These are phyloP conservation scores for Bertia moriformis DNA, from an alignment of 2,329 filamentous ascomycete genomes.

Conservation along the genomic window DNA sequence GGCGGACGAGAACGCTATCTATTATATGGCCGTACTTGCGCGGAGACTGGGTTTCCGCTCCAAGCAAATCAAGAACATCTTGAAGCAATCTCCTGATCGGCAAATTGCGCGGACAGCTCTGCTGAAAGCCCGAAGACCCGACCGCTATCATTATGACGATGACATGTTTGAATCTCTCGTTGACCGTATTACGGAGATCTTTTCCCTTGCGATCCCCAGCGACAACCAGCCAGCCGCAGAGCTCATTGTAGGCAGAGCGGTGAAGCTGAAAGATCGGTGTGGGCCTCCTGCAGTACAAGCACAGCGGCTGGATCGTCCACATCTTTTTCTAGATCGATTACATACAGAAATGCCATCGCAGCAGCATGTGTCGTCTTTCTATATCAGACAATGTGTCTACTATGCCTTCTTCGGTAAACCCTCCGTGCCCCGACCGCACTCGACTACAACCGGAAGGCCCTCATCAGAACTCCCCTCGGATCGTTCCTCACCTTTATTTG, in stretches of 20 bases:
- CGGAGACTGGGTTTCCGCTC: conserved; percentile 6
- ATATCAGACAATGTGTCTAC: conserved; percentile 3
- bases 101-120: conserved; percentile 7
- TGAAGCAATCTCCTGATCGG: conserved; percentile 4
- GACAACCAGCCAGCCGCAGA: not conserved
- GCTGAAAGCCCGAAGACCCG: conserved; percentile 5
- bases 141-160: conserved; percentile 5
- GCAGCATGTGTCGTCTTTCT: conserved; percentile 4
- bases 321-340: not conserved
- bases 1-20: not conserved
- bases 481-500: not conserved
- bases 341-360: not conserved
- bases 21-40: conserved; percentile 6
- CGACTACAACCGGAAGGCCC: not conserved
- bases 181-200: conserved; percentile 1
- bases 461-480: not conserved
- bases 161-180: conserved; percentile 3
- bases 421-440: not conserved
- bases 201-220: not conserved
- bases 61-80: conserved; percentile 1
- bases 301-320: conserved; percentile 2
- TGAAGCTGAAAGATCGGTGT: conserved; percentile 2
- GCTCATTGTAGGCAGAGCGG: not conserved
- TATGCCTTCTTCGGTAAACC: conserved; percentile 4
- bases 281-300: conserved; percentile 2